These are phyloP conservation scores for Yamadazyma sp. DNA, from an alignment of 805 yeast genomes.

Conservation along the genomic window DNA sequence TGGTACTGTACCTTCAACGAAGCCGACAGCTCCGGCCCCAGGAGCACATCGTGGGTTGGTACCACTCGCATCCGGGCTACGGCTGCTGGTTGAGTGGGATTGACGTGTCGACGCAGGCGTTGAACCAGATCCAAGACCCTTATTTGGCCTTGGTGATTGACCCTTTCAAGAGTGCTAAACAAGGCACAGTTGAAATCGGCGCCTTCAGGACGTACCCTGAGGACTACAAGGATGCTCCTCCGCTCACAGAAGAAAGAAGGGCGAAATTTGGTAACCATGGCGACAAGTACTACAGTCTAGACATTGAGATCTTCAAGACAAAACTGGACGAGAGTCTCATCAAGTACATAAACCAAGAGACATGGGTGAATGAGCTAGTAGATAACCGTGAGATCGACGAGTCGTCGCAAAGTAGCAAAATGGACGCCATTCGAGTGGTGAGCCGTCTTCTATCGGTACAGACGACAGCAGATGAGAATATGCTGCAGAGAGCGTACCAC, in stretches of 20 bases:
- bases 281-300: slow-evolving; percentile 64
- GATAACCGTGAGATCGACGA: slow-evolving; percentile 10
- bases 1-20: slow-evolving; percentile 76
- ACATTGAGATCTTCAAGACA: slow-evolving; percentile 58
- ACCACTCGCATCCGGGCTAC: slow-evolving; percentile 94
- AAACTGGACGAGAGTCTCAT: slow-evolving; percentile 19
- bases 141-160: slow-evolving; percentile 87
- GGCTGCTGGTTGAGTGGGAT: slow-evolving; percentile 96
- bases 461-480: not conserved
- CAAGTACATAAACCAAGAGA: slow-evolving; percentile 15
- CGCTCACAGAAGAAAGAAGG: slow-evolving; percentile 42
- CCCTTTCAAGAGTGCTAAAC: slow-evolving; percentile 64
- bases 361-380: slow-evolving; percentile 16
- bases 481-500: not conserved
- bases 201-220: slow-evolving; percentile 77
- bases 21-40: slow-evolving; percentile 35
- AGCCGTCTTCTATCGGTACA: not conserved
- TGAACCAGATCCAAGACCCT: slow-evolving; percentile 92
- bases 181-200: slow-evolving; percentile 77
- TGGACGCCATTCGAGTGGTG: slow-evolving; percentile 3
- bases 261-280: slow-evolving; percentile 73
- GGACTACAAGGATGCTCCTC: slow-evolving; percentile 17
- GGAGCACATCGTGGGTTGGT: slow-evolving; percentile 93
- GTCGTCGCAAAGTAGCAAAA: slow-evolving; percentile 2
- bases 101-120: slow-evolving; percentile 84